Base-by-base conservation (phyloP, 208 protist species). In the Acanthamoeba triangularis region DNA sequence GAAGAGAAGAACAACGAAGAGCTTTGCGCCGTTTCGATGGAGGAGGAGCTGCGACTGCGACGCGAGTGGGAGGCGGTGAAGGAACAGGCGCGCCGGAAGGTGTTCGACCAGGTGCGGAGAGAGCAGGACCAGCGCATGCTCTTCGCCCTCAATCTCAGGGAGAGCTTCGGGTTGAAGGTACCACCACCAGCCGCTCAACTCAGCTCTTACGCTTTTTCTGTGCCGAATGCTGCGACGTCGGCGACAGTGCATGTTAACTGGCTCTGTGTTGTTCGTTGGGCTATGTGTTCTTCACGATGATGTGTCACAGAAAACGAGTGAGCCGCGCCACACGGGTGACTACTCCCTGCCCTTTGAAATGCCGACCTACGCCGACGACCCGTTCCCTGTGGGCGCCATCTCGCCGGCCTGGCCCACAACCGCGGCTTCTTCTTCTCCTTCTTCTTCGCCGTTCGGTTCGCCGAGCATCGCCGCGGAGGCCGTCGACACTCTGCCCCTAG, bases 51-150 rank as follows among this genome's bases (percentile, higher is more conserved):
- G 37, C 33, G 37, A 2, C 41, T 82, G 23, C 74, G 18, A 5
- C 18, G 20, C 18, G 33, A 54, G 11, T 82, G 37, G 33, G 28
- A 41, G 6, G 37, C 20, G n/a, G 8, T 52, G 74, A 82, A 82
- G 37, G 74, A 82, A 23, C 23, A 52, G 41, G 74, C 74, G 28
- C 74, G 74, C 25, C 74, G 20, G 74, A 82, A 82, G 74, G 41
- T 82, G 37, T 82, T 82, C 49, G 74, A 41, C 16, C 0, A 20
- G 6, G 74, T 82, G 10, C 74, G 33, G 74, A 11, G n/a, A 35
- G 74, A 82, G 74, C 74, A 82, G 74, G 41, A 82, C 37, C 28
- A 28, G 74, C 74, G 74, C 18, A 41, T 82, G 41, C 33, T 41
- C 20, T 47, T n/a, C 8, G 74, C 41, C 14, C 74, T 25, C 74